phyloP scores from a whole-genome alignment of 169 alveolate species.

The Plasmodium cynomolgi region DNA sequence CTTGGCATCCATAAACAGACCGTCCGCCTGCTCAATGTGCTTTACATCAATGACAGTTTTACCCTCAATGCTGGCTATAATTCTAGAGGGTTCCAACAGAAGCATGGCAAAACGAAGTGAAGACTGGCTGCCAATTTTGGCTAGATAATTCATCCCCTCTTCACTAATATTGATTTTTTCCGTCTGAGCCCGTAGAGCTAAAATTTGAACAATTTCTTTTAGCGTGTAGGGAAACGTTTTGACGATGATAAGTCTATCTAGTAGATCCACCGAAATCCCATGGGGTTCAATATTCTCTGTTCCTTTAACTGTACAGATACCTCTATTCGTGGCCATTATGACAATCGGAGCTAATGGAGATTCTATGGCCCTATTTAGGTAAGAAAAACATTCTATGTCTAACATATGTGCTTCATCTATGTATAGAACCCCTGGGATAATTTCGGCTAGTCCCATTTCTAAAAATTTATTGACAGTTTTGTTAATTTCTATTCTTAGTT shows the following conservation, averaged over 20 bases:
- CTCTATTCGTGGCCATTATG: conserved; percentile 99
- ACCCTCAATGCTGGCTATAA: conserved; percentile 95
- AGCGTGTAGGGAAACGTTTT: conserved; percentile 96
- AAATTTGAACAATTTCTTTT: conserved; percentile 87
- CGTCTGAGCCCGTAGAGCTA: conserved; percentile 97
- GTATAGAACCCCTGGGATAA: conserved; percentile 99
- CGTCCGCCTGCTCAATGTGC: conserved; percentile 95
- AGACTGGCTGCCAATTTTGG: conserved; percentile 97
- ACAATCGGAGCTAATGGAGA: conserved; percentile 98
- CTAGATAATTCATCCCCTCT: conserved; percentile 96
- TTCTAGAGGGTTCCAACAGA: conserved; percentile 97
- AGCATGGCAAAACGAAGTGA: conserved; percentile 96
- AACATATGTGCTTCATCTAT: conserved; percentile 99
- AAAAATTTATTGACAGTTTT: conserved; percentile 98
- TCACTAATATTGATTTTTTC: conserved; percentile 95
- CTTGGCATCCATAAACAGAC: conserved; percentile 97
- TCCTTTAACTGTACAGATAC: conserved; percentile 97
- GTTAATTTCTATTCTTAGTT: conserved; percentile 97
- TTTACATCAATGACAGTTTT: conserved; percentile 89
- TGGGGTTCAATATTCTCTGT: conserved; percentile 98
- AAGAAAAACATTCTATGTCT: conserved; percentile 99
- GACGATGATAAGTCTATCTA: conserved; percentile 98
- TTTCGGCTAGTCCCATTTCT: conserved; percentile 99
- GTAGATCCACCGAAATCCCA: conserved; percentile 99
- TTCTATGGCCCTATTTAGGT: conserved; percentile 98